phyloP scores from a whole-genome alignment of 2,329 filamentous ascomycete genomes.

The Coleophoma cylindrospora region DNA sequence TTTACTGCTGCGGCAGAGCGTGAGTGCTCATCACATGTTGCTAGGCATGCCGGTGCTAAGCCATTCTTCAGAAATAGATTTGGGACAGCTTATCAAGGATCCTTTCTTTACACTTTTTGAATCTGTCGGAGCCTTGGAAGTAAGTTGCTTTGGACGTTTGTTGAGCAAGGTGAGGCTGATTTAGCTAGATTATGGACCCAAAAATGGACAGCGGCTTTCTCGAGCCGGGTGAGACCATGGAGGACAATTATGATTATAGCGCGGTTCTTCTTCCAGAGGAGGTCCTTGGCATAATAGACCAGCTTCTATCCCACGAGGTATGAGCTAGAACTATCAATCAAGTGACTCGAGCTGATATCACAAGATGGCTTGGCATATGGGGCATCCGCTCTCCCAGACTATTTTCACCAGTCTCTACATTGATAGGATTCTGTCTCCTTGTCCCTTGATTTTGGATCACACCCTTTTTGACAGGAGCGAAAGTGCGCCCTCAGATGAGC shows the following conservation, averaged over 20 bases:
- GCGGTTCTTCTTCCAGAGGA: slow-evolving; percentile 67
- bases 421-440: slow-evolving; percentile 72
- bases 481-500: slow-evolving; percentile 26
- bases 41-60: slow-evolving; percentile 15
- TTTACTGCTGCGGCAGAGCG: slow-evolving; percentile 49
- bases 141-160: slow-evolving; percentile 23
- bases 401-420: slow-evolving; percentile 90
- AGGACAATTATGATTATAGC: slow-evolving; percentile 75
- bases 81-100: slow-evolving; percentile 90
- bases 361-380: slow-evolving; percentile 93
- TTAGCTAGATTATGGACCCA: slow-evolving; percentile 84
- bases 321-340: neutral
- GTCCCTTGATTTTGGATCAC: slow-evolving; percentile 52
- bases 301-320: slow-evolving; percentile 85
- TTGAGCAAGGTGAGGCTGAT: neutral
- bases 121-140: slow-evolving; percentile 82
- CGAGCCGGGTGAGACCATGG: slow-evolving; percentile 71
- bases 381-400: slow-evolving; percentile 93
- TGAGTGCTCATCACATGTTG: slow-evolving; percentile 27
- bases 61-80: slow-evolving; percentile 54
- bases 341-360: neutral
- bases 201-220: slow-evolving; percentile 98
- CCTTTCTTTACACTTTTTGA: slow-evolving; percentile 91
- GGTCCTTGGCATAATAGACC: slow-evolving; percentile 89
- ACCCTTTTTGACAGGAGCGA: slow-evolving; percentile 19